Conservation (phyloP, 768 basidiomycete species). For the Lactifluus echinatus region DNA sequence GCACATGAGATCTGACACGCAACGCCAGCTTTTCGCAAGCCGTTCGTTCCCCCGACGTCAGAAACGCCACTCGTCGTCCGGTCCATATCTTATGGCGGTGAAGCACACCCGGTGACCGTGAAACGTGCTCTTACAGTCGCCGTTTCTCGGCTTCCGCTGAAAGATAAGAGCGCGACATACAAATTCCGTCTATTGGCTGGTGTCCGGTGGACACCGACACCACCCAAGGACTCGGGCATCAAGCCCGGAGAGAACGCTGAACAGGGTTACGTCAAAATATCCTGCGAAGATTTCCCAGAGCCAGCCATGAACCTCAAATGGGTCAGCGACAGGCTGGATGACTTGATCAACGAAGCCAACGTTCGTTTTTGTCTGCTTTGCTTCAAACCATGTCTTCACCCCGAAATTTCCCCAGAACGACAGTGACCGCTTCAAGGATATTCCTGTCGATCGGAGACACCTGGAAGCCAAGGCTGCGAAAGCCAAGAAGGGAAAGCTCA, state of each 20-base stretch:
- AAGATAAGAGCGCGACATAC: constrained; percentile 55
- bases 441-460: constrained; percentile 81
- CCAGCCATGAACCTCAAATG: constrained; percentile 89
- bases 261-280: constrained; percentile 84
- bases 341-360: constrained; percentile 72
- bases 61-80: constrained; percentile 59
- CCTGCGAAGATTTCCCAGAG: constrained; percentile 79
- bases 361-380: constrained; percentile 40
- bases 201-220: constrained; percentile 70
- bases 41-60: constrained; percentile 59
- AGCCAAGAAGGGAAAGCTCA: constrained; percentile 55
- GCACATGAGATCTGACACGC: constrained; percentile 1
- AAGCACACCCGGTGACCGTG: constrained; percentile 57
- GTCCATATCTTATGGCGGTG: constrained; percentile 68
- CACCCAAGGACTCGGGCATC: constrained; percentile 63
- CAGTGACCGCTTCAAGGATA: constrained; percentile 42
- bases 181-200: constrained; percentile 87
- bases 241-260: constrained; percentile 36
- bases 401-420: constrained; percentile 28
- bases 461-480: constrained; percentile 63
- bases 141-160: constrained; percentile 64
- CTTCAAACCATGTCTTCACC: neutral
- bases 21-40: constrained; percentile 65
- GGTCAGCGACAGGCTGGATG: constrained; percentile 80
- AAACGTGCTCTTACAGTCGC: constrained; percentile 73